A percentile compares a stretch with the other conserved stretches of the same genome.
Evolutionary conservation across 1,284 basidiomycete species (phyloP).

Genomic region (Melampsora larici-populina): DNA sequence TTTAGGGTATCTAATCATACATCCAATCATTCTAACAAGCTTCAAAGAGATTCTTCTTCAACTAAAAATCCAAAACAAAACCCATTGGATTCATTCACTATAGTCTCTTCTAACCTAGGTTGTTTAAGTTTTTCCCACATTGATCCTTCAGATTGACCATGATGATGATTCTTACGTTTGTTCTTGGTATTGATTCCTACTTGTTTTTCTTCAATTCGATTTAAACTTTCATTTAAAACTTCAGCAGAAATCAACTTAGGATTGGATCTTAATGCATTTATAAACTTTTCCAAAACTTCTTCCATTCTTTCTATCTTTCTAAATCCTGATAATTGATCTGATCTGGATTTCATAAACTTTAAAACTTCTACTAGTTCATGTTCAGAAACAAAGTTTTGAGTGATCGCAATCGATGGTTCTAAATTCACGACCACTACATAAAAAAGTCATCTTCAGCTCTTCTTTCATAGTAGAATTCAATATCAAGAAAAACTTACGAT

Average conservation of each 20-base stretch:
- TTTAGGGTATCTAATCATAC: no score
- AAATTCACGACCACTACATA: conserved; percentile 51
- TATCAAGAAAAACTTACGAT: conserved; percentile 46
- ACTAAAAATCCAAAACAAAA: background rate
- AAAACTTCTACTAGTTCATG: conserved; percentile 55
- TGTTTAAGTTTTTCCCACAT: conserved; percentile 6
- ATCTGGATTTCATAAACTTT: conserved; percentile 55
- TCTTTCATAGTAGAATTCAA: background rate
- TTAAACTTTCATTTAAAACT: background rate
- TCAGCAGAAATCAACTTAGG: background rate
- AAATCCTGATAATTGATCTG: conserved; percentile 57
- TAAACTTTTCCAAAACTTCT: background rate
- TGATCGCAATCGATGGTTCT: conserved; percentile 54
- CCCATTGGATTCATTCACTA: background rate
- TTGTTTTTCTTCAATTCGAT: background rate
- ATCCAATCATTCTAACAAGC: background rate
- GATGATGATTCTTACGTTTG: background rate
- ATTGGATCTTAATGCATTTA: background rate
- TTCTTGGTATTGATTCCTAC: background rate
- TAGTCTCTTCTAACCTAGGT: background rate
- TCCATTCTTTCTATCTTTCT: background rate
- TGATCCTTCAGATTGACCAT: background rate
- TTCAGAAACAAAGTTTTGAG: conserved; percentile 57
- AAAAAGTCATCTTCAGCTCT: background rate
- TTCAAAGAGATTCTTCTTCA: background rate